phyloP scores from a whole-genome alignment of 306 rosid genomes.

The Abrus precatorius region DNA sequence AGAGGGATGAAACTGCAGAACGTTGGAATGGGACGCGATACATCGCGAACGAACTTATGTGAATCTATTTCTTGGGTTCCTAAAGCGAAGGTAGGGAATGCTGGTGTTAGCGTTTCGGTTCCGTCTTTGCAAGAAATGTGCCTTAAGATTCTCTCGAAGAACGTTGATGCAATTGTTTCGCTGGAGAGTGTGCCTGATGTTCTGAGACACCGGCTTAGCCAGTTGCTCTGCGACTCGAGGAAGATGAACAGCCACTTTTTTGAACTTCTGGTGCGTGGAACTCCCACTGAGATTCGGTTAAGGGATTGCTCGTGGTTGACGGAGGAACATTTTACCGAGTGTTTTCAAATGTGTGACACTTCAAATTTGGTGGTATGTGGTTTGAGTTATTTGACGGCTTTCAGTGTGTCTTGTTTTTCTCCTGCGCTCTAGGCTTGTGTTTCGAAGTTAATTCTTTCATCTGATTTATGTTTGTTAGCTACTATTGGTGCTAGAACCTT shows the following conservation, averaged over 20 bases:
- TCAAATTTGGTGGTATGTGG: conserved; percentile 61
- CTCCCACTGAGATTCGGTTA: conserved; percentile 77
- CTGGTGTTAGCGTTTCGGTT: conserved; percentile 26
- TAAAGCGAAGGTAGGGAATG: conserved; percentile 7
- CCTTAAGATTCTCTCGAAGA: conserved; percentile 56
- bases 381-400: conserved; percentile 47
- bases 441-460: neutral
- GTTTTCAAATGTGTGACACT: conserved; percentile 61
- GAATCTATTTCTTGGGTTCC: conserved; percentile 61
- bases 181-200: conserved; percentile 72
- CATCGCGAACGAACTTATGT: conserved; percentile 13
- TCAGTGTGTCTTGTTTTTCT: neutral
- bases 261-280: conserved; percentile 66
- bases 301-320: conserved; percentile 87
- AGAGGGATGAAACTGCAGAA: conserved; percentile 49
- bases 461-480: neutral
- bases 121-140: conserved; percentile 74
- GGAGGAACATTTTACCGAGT: conserved; percentile 67
- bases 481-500: neutral
- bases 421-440: conserved; percentile 1
- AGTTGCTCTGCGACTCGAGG: conserved; percentile 75
- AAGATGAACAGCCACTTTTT: conserved; percentile 60
- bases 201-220: conserved; percentile 70
- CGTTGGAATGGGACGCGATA: neutral
- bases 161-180: conserved; percentile 74